A percentile compares a stretch with the other conserved stretches of the same genome.
Conservation (phyloP, 257 asterid species). For the Primulina eburnea region DNA sequence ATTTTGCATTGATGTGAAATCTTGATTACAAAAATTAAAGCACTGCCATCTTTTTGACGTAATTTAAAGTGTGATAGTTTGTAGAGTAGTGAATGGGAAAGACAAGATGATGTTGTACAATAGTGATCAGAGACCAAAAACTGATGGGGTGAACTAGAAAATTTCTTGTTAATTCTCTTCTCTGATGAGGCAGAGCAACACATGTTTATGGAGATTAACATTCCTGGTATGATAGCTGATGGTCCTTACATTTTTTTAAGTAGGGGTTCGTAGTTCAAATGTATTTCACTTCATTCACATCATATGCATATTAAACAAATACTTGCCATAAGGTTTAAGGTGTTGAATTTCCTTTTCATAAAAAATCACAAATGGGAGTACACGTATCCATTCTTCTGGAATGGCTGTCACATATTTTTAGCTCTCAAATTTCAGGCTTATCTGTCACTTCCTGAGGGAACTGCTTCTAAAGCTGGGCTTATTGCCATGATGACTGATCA, state of each 20-base stretch:
- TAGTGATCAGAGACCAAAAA: slow-evolving; percentile 14
- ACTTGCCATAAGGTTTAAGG: slow-evolving; percentile 3
- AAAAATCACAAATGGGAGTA: slow-evolving; percentile 18
- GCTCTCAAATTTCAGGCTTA: slow-evolving; percentile 68
- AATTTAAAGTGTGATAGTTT: slow-evolving; percentile 7
- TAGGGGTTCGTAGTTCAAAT: slow-evolving; percentile 4
- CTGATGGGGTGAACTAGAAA: background rate
- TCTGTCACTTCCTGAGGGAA: slow-evolving; percentile 94
- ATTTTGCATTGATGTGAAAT: background rate
- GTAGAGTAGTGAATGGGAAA: slow-evolving; percentile 23
- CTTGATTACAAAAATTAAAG: background rate
- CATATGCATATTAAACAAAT: background rate
- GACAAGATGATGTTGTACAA: background rate
- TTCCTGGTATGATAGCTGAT: slow-evolving; percentile 17
- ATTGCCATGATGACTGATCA: slow-evolving; percentile 98
- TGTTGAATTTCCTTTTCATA: slow-evolving; percentile 10
- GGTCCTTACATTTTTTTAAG: slow-evolving; percentile 15
- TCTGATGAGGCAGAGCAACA: slow-evolving; percentile 12
- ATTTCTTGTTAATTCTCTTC: slow-evolving; percentile 12
- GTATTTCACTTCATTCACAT: background rate
- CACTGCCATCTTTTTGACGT: background rate
- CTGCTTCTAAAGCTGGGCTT: slow-evolving; percentile 87
- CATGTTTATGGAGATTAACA: slow-evolving; percentile 6
- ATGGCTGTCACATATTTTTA: slow-evolving; percentile 17
- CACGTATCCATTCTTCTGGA: slow-evolving; percentile 10